Conservation (phyloP, 345 rosid species). For the Kernera saxatilis region DNA sequence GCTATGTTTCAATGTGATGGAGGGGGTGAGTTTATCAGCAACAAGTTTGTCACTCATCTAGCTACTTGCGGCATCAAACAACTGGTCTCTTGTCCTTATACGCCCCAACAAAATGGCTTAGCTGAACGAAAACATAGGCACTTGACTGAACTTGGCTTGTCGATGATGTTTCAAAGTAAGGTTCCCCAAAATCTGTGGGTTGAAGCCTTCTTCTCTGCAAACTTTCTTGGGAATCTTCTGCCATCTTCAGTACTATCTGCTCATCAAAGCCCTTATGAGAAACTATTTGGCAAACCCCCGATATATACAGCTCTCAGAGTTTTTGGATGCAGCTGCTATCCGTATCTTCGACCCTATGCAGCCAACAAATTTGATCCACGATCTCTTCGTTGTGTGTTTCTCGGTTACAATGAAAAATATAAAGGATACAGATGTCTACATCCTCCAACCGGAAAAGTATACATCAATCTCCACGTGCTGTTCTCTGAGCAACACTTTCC, state of each 20-base stretch:
- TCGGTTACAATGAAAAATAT: background rate
- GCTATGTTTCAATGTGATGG: background rate
- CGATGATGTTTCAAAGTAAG: background rate
- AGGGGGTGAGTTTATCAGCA: background rate
- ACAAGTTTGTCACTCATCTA: background rate
- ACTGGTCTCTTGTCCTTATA: background rate
- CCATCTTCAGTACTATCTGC: background rate
- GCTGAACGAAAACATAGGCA: background rate
- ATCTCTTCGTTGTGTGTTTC: background rate
- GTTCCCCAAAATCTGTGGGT: background rate
- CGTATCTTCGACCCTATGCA: background rate
- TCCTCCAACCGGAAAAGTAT: no score
- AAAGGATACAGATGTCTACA: background rate
- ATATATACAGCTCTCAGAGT: background rate
- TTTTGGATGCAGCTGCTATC: background rate
- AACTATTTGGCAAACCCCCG: rapidly evolving
- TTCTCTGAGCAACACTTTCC: no score
- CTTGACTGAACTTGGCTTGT: background rate
- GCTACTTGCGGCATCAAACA: background rate
- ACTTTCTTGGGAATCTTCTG: background rate
- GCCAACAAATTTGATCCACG: background rate
- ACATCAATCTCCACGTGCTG: no score
- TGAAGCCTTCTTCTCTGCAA: no score
- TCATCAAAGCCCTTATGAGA: background rate
- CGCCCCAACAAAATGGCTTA: background rate